A percentile compares a stretch with the other conserved stretches of the same genome.
Conservation (phyloP, 1,284 basidiomycete genomes). For the Nidula niveotomentosa region DNA sequence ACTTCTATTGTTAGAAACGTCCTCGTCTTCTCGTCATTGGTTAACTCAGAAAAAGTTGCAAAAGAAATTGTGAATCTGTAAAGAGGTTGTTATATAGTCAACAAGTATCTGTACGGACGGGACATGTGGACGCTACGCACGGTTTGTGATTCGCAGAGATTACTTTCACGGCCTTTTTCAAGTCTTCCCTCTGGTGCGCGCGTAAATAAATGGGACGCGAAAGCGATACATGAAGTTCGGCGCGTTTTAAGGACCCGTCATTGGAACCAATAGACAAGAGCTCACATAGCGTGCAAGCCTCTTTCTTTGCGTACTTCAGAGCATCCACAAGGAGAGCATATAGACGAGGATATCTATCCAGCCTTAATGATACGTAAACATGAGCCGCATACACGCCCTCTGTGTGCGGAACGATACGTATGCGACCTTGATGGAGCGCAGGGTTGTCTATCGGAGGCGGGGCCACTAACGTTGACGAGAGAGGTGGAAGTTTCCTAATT, state of each 20-base stretch:
- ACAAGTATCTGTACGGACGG: too few relatives aligned
- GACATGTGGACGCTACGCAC: slow-evolving; percentile 35
- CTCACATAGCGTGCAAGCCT: slow-evolving; percentile 46
- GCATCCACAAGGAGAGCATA: slow-evolving; percentile 47
- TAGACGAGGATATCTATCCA: slow-evolving; percentile 42
- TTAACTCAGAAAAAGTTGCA: slow-evolving; percentile 63
- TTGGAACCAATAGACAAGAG: slow-evolving; percentile 28
- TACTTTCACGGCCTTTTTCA: slow-evolving; percentile 56
- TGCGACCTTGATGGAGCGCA: slow-evolving; percentile 75
- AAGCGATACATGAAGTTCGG: slow-evolving; percentile 70
- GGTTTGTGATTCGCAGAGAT: slow-evolving; percentile 42
- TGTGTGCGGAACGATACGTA: slow-evolving; percentile 69
- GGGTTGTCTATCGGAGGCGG: slow-evolving; percentile 62
- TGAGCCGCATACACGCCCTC: slow-evolving; percentile 80
- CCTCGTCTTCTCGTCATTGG: slow-evolving; percentile 78
- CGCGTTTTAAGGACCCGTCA: slow-evolving; percentile 10
- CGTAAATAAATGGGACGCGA: slow-evolving; percentile 75
- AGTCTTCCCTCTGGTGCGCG: slow-evolving; percentile 71
- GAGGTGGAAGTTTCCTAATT: slow-evolving; percentile 57
- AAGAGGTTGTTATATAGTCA: neutral
- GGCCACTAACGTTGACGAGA: slow-evolving; percentile 47
- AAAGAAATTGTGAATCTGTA: slow-evolving; percentile 75
- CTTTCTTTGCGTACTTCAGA: slow-evolving; percentile 38
- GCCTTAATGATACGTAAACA: slow-evolving; percentile 64
- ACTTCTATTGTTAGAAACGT: slow-evolving; percentile 75